Conservation (phyloP, 805 yeast genomes). For the Diddensiella caesifluorescens region DNA sequence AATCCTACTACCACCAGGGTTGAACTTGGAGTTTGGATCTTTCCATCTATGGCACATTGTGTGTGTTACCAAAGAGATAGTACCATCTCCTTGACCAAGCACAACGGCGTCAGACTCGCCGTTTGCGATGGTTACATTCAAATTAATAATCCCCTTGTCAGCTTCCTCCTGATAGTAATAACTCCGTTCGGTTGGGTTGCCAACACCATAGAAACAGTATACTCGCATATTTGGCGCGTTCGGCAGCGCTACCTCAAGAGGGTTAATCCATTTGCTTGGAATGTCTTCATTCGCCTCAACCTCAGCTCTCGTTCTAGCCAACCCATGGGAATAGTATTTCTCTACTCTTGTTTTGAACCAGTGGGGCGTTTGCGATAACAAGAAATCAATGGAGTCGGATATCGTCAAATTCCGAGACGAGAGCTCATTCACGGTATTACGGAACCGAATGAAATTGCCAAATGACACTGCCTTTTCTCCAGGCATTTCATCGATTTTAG, state of each 20-base stretch:
- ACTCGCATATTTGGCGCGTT: conserved; percentile 88
- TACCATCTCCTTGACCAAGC: conserved; percentile 94
- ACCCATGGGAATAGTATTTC: conserved; percentile 75
- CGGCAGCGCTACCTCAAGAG: conserved; percentile 86
- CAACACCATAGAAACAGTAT: conserved; percentile 92
- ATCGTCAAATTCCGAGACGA: conserved; percentile 56
- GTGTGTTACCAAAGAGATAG: conserved; percentile 82
- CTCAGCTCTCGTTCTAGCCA: conserved; percentile 56
- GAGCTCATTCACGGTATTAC: conserved; percentile 39
- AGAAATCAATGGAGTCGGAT: conserved; percentile 57
- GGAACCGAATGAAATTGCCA: conserved; percentile 72
- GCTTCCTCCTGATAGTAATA: conserved; percentile 74
- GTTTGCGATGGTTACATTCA: conserved; percentile 68
- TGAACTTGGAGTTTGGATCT: conserved; percentile 52
- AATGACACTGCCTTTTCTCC: conserved; percentile 38
- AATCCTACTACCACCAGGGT: conserved; percentile 72
- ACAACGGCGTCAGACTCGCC: conserved; percentile 63
- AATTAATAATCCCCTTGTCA: conserved; percentile 44
- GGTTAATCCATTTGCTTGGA: conserved; percentile 87
- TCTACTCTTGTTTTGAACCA: conserved; percentile 67
- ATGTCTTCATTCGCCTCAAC: conserved; percentile 59
- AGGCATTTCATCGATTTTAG: conserved; percentile 11
- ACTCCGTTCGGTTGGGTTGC: conserved; percentile 92
- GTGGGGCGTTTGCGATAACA: conserved; percentile 60
- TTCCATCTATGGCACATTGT: conserved; percentile 91